A percentile compares a stretch with the other conserved stretches of the same genome.
phyloP scores from a whole-genome alignment of 1,284 basidiomycete genomes.

The Marasmius oreades region DNA sequence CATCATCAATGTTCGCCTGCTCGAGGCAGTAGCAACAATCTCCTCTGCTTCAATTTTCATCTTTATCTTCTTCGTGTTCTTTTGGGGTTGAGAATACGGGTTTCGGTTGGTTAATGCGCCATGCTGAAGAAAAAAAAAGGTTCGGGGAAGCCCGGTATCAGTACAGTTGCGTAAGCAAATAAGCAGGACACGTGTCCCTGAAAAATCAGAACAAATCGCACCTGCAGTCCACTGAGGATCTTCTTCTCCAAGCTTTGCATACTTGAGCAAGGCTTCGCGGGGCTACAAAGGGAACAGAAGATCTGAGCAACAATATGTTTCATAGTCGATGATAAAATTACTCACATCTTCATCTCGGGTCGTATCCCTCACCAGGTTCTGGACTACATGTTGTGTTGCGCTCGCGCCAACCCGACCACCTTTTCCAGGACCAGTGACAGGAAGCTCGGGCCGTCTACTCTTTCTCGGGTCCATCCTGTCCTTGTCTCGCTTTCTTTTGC shows the following conservation, averaged over 20 bases:
- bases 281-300: conserved; percentile 55
- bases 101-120: conserved; percentile 76
- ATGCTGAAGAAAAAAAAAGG: conserved; percentile 59
- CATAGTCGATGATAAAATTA: conserved; percentile 26
- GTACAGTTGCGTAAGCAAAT: conserved; percentile 14
- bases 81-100: conserved; percentile 68
- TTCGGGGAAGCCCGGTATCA: conserved; percentile 27
- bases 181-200: conserved; percentile 19
- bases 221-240: conserved; percentile 83
- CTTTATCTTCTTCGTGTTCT: conserved; percentile 49
- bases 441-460: conserved; percentile 87
- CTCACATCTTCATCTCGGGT: conserved; percentile 91
- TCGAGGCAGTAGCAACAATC: conserved; percentile 17
- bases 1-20: conserved; percentile 22
- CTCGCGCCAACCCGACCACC: conserved; percentile 94
- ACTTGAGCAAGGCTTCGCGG: conserved; percentile 93
- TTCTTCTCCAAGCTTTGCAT: conserved; percentile 72
- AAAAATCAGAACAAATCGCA: conserved; percentile 34
- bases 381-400: conserved; percentile 93
- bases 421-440: conserved; percentile 86
- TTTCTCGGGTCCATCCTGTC: conserved; percentile 86
- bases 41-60: conserved; percentile 13
- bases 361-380: conserved; percentile 86
- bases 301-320: conserved; percentile 22
- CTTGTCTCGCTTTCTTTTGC: conserved; percentile 84